Evolutionary conservation across 139 green algal species (phyloP), one percentile per base, ranked within the genome.

Genomic region (Chlamydomonas asymmetrica): DNA sequence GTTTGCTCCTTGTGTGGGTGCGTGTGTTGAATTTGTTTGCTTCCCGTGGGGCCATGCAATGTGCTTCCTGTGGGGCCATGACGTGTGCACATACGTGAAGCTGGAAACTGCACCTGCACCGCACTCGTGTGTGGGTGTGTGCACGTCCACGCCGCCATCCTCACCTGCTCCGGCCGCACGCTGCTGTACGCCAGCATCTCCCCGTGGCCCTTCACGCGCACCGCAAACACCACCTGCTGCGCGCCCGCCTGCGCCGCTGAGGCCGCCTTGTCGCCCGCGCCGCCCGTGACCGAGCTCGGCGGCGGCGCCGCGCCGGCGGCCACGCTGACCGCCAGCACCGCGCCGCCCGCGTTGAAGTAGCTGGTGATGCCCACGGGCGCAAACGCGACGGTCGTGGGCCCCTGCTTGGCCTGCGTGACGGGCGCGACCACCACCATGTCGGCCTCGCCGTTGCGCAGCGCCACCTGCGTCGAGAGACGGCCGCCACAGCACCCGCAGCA

Each of bases 301-400:
- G 37, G 13, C 16, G 40, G 35, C 18, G n/a, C n/a, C 31, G 13
- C 31, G 37, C 25, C 70, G 16, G 52, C 38, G 2, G n/a, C 48
- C 38, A 75, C 13, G 10, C 18, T 16, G 16, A 75, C 88, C 7
- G 79, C 48, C n/a, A 72, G 35, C 23, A 96, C 82, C 4, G 87
- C 85, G 29, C 88, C 93, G 59, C 90, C 88, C 23, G 88, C 75
- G 66, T 97, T 97, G 31, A 92, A 86, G 90, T 97, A 94, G 35
- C 87, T 82, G 0, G 75, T 37, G 20, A 97, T 80, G 4, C 91
- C 92, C 2, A 97, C 34, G 5, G 86, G 75, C 40, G 87, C 85
- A 62, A 94, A 88, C 37, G 66, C 43, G 1, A 61, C 39, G 31
- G 61, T 4, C 40, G 65, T n/a, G n/a, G n/a, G n/a, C n/a, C n/a